Evolutionary conservation across 2,329 filamentous ascomycete species (phyloP).

Genomic region (Pseudogymnoascus sp.): DNA sequence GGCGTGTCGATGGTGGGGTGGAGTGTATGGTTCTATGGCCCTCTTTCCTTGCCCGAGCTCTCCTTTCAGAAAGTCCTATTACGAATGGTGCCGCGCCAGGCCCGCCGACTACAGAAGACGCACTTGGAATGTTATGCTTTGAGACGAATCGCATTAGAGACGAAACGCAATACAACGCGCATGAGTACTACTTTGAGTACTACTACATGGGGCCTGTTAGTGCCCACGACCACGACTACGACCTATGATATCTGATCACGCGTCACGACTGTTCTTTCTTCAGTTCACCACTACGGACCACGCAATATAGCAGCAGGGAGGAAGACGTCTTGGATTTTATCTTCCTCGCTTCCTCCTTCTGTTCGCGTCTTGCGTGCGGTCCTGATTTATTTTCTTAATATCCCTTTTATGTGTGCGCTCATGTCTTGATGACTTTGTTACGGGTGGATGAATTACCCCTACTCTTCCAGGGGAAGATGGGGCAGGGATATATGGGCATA

Average conservation of each 20-base stretch:
- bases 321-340: not conserved
- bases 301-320: not conserved
- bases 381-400: not conserved
- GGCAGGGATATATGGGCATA: not conserved
- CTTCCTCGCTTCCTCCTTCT: not conserved
- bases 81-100: not conserved
- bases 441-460: not conserved
- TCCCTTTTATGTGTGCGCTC: not conserved
- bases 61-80: conserved; percentile 5
- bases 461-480: not conserved
- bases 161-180: conserved; percentile 2
- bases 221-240: conserved; percentile 2
- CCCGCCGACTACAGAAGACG: not conserved
- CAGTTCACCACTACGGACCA: not conserved
- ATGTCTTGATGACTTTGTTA: not conserved
- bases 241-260: conserved; percentile 4
- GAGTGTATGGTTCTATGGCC: not conserved
- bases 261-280: conserved; percentile 1
- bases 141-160: not conserved
- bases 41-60: not conserved
- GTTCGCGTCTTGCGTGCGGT: not conserved
- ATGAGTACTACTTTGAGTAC: not conserved
- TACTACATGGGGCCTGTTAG: not conserved
- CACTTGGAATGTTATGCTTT: not conserved
- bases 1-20: not conserved